Evolutionary conservation across 352 stramenopile genomes (phyloP).

Genomic region (Pythium aquatile): DNA sequence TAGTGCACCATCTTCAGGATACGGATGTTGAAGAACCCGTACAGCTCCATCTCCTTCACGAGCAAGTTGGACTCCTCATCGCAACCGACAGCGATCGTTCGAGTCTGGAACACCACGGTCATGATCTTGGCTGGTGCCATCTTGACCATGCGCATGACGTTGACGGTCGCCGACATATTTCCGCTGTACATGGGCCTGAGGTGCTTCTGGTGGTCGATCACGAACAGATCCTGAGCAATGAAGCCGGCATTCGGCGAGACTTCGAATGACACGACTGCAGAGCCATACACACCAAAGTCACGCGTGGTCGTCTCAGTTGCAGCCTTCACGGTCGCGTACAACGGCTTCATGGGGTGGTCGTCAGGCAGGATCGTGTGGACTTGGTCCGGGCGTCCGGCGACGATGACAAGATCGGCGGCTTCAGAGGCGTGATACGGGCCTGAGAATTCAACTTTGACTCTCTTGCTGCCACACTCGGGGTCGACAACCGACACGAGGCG

Average conservation of each 20-base stretch:
- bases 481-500: background rate
- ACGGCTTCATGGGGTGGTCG: slow-evolving; percentile 11
- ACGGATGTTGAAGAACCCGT: background rate
- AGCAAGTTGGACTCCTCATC: background rate
- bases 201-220: slow-evolving; percentile 17
- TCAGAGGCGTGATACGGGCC: background rate
- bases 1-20: slow-evolving; percentile 9
- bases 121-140: background rate
- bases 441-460: background rate
- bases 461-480: background rate
- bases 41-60: background rate
- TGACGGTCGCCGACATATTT: slow-evolving; percentile 1
- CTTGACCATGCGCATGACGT: slow-evolving; percentile 18
- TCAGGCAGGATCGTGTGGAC: slow-evolving; percentile 2
- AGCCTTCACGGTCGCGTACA: background rate
- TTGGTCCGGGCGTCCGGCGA: slow-evolving; percentile 11
- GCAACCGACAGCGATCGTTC: background rate
- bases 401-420: slow-evolving; percentile 1
- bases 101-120: slow-evolving; percentile 14
- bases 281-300: slow-evolving; percentile 9
- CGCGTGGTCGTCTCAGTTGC: background rate
- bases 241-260: background rate
- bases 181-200: background rate
- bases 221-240: slow-evolving; percentile 9
- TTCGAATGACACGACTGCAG: slow-evolving; percentile 1